These are phyloP conservation scores for Aspergillus avenaceus DNA, from an alignment of 495 filamentous ascomycete genomes.

Conservation along the genomic window DNA sequence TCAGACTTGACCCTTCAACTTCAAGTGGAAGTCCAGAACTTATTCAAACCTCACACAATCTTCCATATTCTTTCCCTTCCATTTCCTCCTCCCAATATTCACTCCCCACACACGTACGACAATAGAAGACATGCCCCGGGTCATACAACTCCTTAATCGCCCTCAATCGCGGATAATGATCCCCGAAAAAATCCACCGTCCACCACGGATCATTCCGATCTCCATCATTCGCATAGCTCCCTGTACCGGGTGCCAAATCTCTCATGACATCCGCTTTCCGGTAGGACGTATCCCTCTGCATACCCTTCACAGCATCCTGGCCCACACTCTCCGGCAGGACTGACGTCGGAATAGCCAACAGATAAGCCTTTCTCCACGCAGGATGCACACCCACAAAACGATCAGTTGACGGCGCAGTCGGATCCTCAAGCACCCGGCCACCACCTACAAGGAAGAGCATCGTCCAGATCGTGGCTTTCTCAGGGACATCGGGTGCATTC, in stretches of 20 bases:
- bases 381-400: slow-evolving; percentile 20
- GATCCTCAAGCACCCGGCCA: not conserved
- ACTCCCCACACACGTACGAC: slow-evolving; percentile 50
- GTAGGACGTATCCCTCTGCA: slow-evolving; percentile 24
- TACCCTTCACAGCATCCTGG: slow-evolving; percentile 22
- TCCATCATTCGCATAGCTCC: slow-evolving; percentile 17
- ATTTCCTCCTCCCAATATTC: slow-evolving; percentile 38
- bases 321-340: slow-evolving; percentile 31
- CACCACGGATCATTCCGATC: slow-evolving; percentile 40
- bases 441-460: not conserved
- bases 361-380: slow-evolving; percentile 44
- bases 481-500: not conserved
- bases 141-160: slow-evolving; percentile 40
- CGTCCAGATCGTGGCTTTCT: not conserved
- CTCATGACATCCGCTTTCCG: slow-evolving; percentile 29
- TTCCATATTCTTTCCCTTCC: not conserved
- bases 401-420: not conserved
- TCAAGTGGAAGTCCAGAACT: too few relatives aligned
- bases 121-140: slow-evolving; percentile 52
- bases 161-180: slow-evolving; percentile 25
- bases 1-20: too few relatives aligned
- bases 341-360: slow-evolving; percentile 21
- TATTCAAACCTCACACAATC: slow-evolving; percentile 1
- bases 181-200: slow-evolving; percentile 43
- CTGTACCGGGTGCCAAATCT: slow-evolving; percentile 18